Percentiles rank a stretch among this genome's conserved stretches.
These are phyloP conservation scores for Erodium chrysanthum DNA, from an alignment of 441 rosid species.

Conservation along the genomic window DNA sequence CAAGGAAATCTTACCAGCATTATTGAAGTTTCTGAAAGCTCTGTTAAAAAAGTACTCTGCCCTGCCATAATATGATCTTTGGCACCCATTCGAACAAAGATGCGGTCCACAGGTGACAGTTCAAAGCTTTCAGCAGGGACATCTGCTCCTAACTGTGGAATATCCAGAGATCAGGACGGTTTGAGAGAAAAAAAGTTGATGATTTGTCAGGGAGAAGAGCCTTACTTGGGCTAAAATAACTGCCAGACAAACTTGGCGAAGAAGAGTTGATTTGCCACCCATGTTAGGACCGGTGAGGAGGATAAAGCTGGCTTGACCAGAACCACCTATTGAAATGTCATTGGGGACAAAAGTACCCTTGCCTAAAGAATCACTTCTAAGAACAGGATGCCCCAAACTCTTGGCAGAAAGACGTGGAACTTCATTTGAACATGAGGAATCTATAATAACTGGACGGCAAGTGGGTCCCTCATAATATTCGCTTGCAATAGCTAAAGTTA, in stretches of 20 bases:
- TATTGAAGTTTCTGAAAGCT: conserved; percentile 88
- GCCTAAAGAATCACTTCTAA: conserved; percentile 81
- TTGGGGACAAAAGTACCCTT: conserved; percentile 87
- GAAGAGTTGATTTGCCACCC: conserved; percentile 99
- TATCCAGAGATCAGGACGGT: conserved; percentile 12
- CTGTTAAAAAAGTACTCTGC: conserved; percentile 86
- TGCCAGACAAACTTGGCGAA: conserved; percentile 95
- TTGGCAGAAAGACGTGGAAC: conserved; percentile 62
- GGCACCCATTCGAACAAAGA: conserved; percentile 96
- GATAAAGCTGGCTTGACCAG: conserved; percentile 58
- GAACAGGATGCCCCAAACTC: conserved; percentile 80
- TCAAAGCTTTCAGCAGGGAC: conserved; percentile 86
- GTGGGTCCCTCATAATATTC: conserved; percentile 81
- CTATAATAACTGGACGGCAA: conserved; percentile 55
- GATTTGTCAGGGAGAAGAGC: conserved; percentile 11
- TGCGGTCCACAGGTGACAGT: conserved; percentile 74
- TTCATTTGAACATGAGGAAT: conserved; percentile 34
- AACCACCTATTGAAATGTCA: conserved; percentile 63
- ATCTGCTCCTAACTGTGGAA: conserved; percentile 75
- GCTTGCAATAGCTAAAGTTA: conserved; percentile 75
- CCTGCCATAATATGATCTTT: conserved; percentile 94
- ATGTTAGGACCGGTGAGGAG: conserved; percentile 98
- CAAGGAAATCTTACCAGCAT: conserved; percentile 59
- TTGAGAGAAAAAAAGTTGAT: conserved; percentile 18
- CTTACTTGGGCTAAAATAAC: conserved; percentile 88